Conservation (phyloP, 225 moss, liverwort and hornwort genomes). For the Physcomitrium patens region DNA sequence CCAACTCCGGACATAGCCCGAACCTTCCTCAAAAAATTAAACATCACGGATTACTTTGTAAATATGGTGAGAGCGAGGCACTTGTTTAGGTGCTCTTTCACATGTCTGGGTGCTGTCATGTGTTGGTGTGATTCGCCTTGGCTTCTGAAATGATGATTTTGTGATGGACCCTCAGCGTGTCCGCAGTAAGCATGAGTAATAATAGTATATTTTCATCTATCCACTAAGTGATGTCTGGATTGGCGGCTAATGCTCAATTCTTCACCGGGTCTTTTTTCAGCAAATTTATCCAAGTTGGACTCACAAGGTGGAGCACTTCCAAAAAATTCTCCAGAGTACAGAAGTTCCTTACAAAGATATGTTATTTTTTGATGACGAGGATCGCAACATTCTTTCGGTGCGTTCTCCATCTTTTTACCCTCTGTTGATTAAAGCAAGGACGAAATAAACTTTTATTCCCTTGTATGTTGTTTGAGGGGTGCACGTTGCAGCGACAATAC, state of each 20-base stretch:
- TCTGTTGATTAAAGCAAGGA: neutral
- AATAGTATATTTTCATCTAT: neutral
- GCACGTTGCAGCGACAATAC: neutral
- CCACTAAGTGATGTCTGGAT: neutral
- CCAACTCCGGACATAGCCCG: slow-evolving; percentile 77
- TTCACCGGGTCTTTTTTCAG: slow-evolving; percentile 40
- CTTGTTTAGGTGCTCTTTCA: neutral
- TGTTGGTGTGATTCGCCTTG: neutral
- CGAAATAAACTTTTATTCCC: no score
- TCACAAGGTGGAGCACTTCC: slow-evolving; percentile 87
- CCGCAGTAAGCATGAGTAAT: neutral
- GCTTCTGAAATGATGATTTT: neutral
- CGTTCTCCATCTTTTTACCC: slow-evolving; percentile 10
- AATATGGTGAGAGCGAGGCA: slow-evolving; percentile 58
- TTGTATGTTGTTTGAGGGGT: no score
- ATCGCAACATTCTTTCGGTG: slow-evolving; percentile 82
- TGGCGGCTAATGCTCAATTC: neutral
- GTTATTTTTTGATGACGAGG: slow-evolving; percentile 91
- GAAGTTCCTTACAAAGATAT: slow-evolving; percentile 72
- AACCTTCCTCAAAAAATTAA: slow-evolving; percentile 72
- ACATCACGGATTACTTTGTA: slow-evolving; percentile 60
- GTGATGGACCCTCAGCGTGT: neutral
- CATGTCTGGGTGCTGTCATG: neutral
- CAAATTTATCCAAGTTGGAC: slow-evolving; percentile 91
- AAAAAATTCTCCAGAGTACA: slow-evolving; percentile 73